These are phyloP conservation scores for Candida easanensis DNA, from an alignment of 805 yeast species.

Conservation along the genomic window DNA sequence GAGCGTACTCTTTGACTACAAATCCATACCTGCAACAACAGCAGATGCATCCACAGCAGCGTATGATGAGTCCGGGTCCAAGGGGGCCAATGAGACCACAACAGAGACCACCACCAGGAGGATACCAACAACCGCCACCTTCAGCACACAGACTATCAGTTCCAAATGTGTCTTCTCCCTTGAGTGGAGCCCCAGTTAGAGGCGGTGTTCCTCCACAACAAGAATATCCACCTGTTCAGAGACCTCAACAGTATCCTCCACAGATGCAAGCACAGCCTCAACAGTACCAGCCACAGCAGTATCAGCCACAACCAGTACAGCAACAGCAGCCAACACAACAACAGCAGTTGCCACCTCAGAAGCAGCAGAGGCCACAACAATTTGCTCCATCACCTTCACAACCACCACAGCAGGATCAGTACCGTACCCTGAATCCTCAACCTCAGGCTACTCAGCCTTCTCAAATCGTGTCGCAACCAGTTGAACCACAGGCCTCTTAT, in stretches of 20 bases:
- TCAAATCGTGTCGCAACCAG: no score
- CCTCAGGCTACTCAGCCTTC: not conserved
- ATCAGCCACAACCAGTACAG: not conserved
- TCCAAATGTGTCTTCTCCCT: conserved; percentile 21
- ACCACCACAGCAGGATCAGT: not conserved
- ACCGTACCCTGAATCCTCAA: not conserved
- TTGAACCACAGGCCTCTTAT: no score
- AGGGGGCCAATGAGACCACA: conserved; percentile 5
- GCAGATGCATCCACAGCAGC: conserved; percentile 6
- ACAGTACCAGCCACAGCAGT: conserved; percentile 1
- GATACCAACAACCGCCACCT: conserved; percentile 6
- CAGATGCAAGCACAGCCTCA: not conserved
- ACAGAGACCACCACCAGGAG: conserved; percentile 7
- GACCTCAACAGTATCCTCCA: conserved; percentile 9
- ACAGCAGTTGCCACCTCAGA: conserved; percentile 7
- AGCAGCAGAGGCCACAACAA: conserved; percentile 1
- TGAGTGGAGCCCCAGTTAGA: conserved; percentile 8
- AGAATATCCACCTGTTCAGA: not conserved
- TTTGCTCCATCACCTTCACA: not conserved
- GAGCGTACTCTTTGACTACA: conserved; percentile 24
- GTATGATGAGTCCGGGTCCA: conserved; percentile 4
- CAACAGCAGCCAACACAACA: not conserved
- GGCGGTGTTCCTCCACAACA: not conserved
- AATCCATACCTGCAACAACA: conserved; percentile 19
- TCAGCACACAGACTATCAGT: conserved; percentile 16